Base-by-base conservation (phyloP, 441 rosid species). In the Corymbia citriodora region DNA sequence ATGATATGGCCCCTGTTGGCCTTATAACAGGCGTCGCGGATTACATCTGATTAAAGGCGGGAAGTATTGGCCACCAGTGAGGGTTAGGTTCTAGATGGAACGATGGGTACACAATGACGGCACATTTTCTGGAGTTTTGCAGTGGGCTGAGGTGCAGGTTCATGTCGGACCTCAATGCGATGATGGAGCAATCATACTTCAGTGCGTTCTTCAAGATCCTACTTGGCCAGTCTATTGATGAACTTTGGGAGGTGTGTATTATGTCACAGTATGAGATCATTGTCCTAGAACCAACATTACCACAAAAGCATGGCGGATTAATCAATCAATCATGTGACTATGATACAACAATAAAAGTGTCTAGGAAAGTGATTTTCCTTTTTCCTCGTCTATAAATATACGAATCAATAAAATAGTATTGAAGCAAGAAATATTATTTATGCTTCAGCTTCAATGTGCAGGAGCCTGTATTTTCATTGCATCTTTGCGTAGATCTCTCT, bases 271-370 rank as follows among this genome's bases (percentile, higher is more conserved):
- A 27, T 15, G 40, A 55, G 57, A 15, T 31, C 31, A 29, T 3
- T 16, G 11, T 68, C 7, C 2, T 31, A 16, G 74, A 31, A 68
- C 40, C 79, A 68, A 17, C 21, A 16, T 16, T 16, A 31, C 40
- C 23, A 68, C 40, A 40, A 31, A 9, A 68, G 74, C 74, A 31
- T 8, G 40, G 40, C 40, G 0, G 16, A 68, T 2, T 61, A 29
- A 12, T 25, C 29, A 29, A 61, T 29, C 70, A 61, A 13, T 29
- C 31, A 12, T 27, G 31, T 27, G 33, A 33, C 33, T 33, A 61
- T 61, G 68, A 27, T 16, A 61, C 17, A 27, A 1, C 4, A 25
- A 61, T 61, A 13, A 61, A 0, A 27, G 0, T 65, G 6, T n/a
- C 1, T 16, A n/a, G n/a, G 21, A 11, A 6, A 55, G 40, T n/a